Conservation (phyloP, 2,329 filamentous ascomycete genomes). For the Furcasterigmium sp. region DNA sequence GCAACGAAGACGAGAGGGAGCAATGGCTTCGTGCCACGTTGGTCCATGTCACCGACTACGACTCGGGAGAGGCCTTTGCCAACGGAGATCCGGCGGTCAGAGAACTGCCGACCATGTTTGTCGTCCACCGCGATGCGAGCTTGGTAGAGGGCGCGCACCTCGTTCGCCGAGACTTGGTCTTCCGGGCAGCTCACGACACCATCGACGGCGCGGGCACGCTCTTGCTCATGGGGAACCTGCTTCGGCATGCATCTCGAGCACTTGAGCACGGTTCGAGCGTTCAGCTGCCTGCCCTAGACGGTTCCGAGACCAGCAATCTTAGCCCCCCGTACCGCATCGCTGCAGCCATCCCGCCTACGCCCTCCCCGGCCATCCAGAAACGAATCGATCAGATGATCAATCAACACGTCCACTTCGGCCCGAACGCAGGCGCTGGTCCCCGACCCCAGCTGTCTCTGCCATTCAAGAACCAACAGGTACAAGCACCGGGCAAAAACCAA, state of each 20-base stretch:
- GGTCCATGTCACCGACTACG: constrained; percentile 11
- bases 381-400: background rate
- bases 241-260: background rate
- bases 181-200: background rate
- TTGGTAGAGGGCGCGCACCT: background rate
- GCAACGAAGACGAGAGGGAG: background rate
- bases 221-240: background rate
- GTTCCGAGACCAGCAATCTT: constrained; percentile 7
- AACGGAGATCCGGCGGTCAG: constrained; percentile 28
- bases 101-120: constrained; percentile 22
- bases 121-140: constrained; percentile 12
- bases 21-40: constrained; percentile 25
- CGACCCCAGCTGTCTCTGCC: constrained; percentile 7
- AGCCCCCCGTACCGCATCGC: constrained; percentile 18
- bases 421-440: background rate
- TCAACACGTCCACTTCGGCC: background rate
- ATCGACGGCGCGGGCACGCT: background rate
- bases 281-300: background rate
- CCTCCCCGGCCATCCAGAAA: background rate
- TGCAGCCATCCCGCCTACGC: constrained; percentile 9
- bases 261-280: background rate
- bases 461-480: constrained; percentile 3
- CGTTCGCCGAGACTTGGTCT: background rate
- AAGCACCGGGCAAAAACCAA: constrained; percentile 15
- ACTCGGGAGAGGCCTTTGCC: constrained; percentile 24